Conservation (phyloP, 2,329 filamentous ascomycete genomes). For the Calonectria pauciramosa region DNA sequence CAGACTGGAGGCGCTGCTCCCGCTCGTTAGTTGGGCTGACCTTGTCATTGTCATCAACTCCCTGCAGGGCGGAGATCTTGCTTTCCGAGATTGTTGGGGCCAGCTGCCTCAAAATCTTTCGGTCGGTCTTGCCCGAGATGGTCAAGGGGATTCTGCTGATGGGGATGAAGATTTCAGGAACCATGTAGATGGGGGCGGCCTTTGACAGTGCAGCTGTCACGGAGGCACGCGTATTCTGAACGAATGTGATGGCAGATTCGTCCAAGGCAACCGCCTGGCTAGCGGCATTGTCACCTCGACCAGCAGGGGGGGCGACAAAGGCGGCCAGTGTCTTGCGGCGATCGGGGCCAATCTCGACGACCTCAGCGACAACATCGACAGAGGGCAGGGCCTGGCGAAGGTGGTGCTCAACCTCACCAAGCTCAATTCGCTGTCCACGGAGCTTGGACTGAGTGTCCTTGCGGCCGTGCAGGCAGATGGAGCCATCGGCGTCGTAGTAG, state of each 20-base stretch:
- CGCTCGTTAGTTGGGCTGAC: neutral
- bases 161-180: conserved; percentile 31
- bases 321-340: conserved; percentile 1
- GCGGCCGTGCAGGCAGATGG: conserved; percentile 18
- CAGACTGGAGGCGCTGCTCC: conserved; percentile 17
- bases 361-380: conserved; percentile 17
- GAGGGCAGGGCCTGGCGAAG: conserved; percentile 19
- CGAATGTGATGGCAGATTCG: neutral
- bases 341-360: conserved; percentile 6
- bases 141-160: conserved; percentile 30
- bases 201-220: conserved; percentile 12
- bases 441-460: conserved; percentile 25
- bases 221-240: neutral
- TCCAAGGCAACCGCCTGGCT: neutral
- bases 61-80: conserved; percentile 2
- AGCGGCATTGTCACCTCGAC: neutral
- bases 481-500: conserved; percentile 16
- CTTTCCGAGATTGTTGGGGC: conserved; percentile 8
- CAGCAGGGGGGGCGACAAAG: neutral
- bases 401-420: conserved; percentile 30
- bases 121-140: conserved; percentile 37
- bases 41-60: neutral
- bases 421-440: conserved; percentile 28
- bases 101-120: conserved; percentile 29
- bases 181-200: conserved; percentile 28